Percentiles rank a stretch among this genome's conserved stretches.
Evolutionary conservation across 176 grass and related monocot genomes (phyloP).

Genomic region (Pontederia crassipes): DNA sequence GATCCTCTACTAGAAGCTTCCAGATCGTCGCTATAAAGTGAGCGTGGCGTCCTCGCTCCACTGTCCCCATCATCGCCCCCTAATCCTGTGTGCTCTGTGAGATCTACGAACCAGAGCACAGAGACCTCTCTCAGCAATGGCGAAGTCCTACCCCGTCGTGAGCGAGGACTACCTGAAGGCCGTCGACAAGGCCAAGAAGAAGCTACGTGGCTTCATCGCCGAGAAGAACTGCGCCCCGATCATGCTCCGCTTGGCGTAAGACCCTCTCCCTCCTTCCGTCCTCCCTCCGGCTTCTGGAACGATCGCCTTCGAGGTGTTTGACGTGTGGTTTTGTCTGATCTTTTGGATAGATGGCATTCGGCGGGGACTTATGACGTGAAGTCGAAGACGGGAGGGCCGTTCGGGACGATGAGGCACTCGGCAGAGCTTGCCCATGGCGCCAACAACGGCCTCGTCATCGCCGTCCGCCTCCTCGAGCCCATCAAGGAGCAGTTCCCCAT

Average conservation of each 20-base stretch:
- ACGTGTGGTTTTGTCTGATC: neutral
- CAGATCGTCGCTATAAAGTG: too few species aligned
- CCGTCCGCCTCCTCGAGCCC: conserved; percentile 71
- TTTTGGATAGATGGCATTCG: conserved; percentile 65
- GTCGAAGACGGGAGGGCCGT: conserved; percentile 71
- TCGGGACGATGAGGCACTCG: conserved; percentile 69
- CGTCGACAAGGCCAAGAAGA: conserved; percentile 62
- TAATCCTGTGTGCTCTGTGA: too few species aligned
- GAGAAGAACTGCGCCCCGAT: conserved; percentile 97
- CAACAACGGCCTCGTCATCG: conserved; percentile 85
- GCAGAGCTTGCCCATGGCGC: conserved; percentile 65
- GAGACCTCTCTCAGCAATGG: conserved; percentile 24
- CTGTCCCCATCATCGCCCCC: too few species aligned
- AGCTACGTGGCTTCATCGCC: conserved; percentile 79
- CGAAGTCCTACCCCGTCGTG: conserved; percentile 57
- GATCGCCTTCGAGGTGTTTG: neutral
- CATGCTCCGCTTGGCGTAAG: conserved; percentile 85
- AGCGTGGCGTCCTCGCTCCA: too few species aligned
- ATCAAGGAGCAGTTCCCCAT: conserved; percentile 83
- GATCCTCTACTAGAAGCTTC: too few species aligned
- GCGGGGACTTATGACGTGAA: conserved; percentile 77
- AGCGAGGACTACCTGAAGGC: conserved; percentile 65
- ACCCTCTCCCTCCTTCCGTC: neutral
- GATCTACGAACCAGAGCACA: too few species aligned
- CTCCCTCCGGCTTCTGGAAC: neutral